Evolutionary conservation across 495 filamentous ascomycete species (phyloP), one percentile per base, ranked within the genome.

Genomic region (Xylaria scruposa): DNA sequence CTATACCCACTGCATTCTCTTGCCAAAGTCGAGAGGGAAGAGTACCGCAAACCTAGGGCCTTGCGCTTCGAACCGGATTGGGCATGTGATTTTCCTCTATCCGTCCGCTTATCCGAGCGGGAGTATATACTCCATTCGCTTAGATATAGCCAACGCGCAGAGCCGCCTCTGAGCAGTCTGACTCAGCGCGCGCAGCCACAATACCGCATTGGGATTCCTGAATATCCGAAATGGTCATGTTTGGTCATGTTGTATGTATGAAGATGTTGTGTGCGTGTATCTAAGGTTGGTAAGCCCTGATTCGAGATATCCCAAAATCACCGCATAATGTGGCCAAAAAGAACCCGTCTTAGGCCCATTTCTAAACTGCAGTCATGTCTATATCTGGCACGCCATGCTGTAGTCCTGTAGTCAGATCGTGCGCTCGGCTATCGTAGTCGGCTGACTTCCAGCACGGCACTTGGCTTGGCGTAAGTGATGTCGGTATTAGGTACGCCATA

Each of bases 311-410:
- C 15, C 31, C 2, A 19, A 59, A 31, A n/a, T 40, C 15, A 42
- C 42, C 44, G 68, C 46, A 26, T 29, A 62, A 62, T 51, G 68
- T 56, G 59, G 70, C 29, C 62, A 40, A 29, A 31, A 49, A 2
- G 21, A 59, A 40, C n/a, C 40, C 21, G 47, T 60, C 40, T 60
- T 51, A 42, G 58, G 5, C 54, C 54, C 68, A 15, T 70, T 62
- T 46, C 36, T 40, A 12, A 26, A 68, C 68, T 70, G 68, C 68
- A 64, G 68, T 70, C 68, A 70, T 70, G 46, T 63, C 59, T 56
- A 56, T 63, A 70, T 70, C 68, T 56, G 44, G 68, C 54, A 63
- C 58, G 12, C 29, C n/a, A 42, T 63, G 31, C 42, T 69, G 53
- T 49, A n/a, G 42, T 42, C 38, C 42, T 46, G 42, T 60, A 69